Percentiles rank a stretch among this genome's conserved stretches.
These are phyloP conservation scores for Arthrobotrys musiformis DNA, from an alignment of 2,329 filamentous ascomycete genomes.

Conservation along the genomic window DNA sequence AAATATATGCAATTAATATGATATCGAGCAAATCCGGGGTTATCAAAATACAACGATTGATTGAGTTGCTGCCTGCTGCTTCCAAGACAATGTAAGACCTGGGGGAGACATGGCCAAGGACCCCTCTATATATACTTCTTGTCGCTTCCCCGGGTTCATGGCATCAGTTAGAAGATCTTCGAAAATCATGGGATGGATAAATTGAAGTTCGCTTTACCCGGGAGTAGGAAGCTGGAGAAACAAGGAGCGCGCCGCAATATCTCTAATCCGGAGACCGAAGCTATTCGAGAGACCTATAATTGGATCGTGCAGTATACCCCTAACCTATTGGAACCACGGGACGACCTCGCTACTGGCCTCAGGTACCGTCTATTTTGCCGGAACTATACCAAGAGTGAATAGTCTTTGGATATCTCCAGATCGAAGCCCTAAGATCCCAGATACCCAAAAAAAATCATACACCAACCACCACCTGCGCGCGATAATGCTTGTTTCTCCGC, in stretches of 20 bases:
- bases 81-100: constrained; percentile 29
- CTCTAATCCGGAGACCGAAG: background rate
- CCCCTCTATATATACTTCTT: constrained; percentile 46
- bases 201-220: constrained; percentile 33
- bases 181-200: constrained; percentile 48
- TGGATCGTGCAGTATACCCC: background rate
- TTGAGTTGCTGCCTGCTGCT: constrained; percentile 37
- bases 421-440: background rate
- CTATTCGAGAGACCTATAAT: background rate
- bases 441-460: background rate
- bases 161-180: constrained; percentile 32
- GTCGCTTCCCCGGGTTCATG: constrained; percentile 8
- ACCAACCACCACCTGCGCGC: background rate
- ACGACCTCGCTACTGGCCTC: constrained; percentile 35
- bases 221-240: constrained; percentile 43
- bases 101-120: constrained; percentile 28
- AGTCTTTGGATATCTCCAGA: background rate
- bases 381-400: constrained; percentile 9
- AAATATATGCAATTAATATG: constrained; percentile 12
- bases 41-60: constrained; percentile 36
- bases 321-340: constrained; percentile 13
- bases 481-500: constrained; percentile 34
- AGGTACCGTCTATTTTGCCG: constrained; percentile 42
- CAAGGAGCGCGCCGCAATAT: constrained; percentile 6
- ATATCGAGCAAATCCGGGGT: constrained; percentile 23